These are phyloP conservation scores for Yamadazyma mexicana DNA, from an alignment of 1,139 yeast species.

Conservation along the genomic window DNA sequence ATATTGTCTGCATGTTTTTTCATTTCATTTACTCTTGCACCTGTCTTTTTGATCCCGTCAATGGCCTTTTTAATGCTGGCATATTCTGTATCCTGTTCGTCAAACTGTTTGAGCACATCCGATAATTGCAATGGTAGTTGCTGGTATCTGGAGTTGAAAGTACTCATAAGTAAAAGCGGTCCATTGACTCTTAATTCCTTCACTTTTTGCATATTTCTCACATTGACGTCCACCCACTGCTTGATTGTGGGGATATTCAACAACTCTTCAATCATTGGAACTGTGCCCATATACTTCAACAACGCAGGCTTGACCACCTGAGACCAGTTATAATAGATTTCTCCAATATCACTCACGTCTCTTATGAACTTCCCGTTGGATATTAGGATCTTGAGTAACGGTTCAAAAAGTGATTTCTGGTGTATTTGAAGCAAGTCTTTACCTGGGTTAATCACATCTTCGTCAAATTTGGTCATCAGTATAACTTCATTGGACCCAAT, in stretches of 20 bases:
- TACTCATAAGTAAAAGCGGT: slow-evolving; percentile 66
- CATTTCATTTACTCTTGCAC: slow-evolving; percentile 44
- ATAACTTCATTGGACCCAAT: slow-evolving; percentile 32
- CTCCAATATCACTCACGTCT: slow-evolving; percentile 53
- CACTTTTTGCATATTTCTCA: slow-evolving; percentile 38
- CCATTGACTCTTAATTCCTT: slow-evolving; percentile 51
- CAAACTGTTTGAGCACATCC: slow-evolving; percentile 53
- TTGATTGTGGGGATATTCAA: slow-evolving; percentile 49
- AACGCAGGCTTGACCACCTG: slow-evolving; percentile 51
- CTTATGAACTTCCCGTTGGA: slow-evolving; percentile 67
- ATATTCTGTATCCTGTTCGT: slow-evolving; percentile 56
- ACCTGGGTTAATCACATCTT: slow-evolving; percentile 62
- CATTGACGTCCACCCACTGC: slow-evolving; percentile 51
- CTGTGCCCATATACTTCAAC: slow-evolving; percentile 55
- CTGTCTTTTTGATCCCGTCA: slow-evolving; percentile 37
- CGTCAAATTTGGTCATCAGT: slow-evolving; percentile 50
- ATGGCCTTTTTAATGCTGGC: slow-evolving; percentile 56
- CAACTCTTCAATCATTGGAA: slow-evolving; percentile 34
- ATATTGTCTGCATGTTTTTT: slow-evolving; percentile 57
- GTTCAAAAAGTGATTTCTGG: slow-evolving; percentile 54
- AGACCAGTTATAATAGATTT: slow-evolving; percentile 68
- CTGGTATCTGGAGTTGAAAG: slow-evolving; percentile 74
- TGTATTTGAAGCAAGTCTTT: slow-evolving; percentile 63
- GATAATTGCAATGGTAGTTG: slow-evolving; percentile 65
- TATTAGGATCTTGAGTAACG: slow-evolving; percentile 39